These are phyloP conservation scores for Licmophora abbreviata DNA, from an alignment of 108 stramenopile species.

Conservation along the genomic window DNA sequence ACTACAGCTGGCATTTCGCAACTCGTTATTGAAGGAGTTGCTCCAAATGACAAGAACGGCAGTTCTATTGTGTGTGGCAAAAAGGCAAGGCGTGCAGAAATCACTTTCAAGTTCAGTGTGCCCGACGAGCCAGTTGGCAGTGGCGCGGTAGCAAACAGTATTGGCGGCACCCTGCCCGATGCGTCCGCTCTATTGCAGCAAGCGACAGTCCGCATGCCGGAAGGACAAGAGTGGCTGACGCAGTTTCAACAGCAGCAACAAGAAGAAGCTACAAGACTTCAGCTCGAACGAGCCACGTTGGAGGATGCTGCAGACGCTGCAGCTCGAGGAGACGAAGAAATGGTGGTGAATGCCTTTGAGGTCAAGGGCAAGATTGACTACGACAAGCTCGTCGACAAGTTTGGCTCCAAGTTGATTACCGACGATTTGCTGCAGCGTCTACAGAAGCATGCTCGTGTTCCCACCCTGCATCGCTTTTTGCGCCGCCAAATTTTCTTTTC, in stretches of 20 bases:
- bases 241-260: constrained; percentile 10
- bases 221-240: constrained; percentile 18
- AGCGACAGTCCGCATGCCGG: constrained; percentile 29
- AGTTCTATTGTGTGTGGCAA: constrained; percentile 32
- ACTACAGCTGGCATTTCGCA: constrained; percentile 13
- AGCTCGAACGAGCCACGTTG: background rate
- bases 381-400: constrained; percentile 87
- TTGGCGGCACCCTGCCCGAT: background rate
- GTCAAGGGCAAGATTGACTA: constrained; percentile 94
- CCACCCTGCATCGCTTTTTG: constrained; percentile 87
- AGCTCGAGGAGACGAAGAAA: constrained; percentile 39
- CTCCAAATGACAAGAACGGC: constrained; percentile 24
- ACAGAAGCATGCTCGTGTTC: constrained; percentile 74
- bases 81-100: constrained; percentile 52
- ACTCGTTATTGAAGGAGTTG: constrained; percentile 18
- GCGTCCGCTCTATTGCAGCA: background rate
- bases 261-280: constrained; percentile 2
- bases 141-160: background rate
- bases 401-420: constrained; percentile 84
- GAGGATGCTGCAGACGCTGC: constrained; percentile 11
- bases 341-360: constrained; percentile 83
- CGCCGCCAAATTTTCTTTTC: constrained; percentile 96
- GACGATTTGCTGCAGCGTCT: constrained; percentile 51
- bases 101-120: constrained; percentile 56
- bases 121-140: constrained; percentile 10